Evolutionary conservation across 805 yeast species (phyloP), one percentile per base, ranked within the genome.

Genomic region (Cyberlindnera mississippiensis): DNA sequence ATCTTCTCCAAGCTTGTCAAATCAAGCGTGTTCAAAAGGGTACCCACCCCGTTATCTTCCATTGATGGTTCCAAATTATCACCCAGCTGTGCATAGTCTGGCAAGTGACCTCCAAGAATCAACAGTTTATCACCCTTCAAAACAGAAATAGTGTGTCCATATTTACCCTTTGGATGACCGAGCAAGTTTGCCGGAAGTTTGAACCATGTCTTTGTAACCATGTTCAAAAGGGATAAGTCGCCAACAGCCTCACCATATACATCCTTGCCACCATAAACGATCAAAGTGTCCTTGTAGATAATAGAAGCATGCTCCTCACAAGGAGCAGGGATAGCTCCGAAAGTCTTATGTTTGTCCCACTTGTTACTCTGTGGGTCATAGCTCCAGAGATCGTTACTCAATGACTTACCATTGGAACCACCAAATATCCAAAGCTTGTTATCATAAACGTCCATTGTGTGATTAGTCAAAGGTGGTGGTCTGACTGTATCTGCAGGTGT

Each of bases 261-360:
- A 47, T 84, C 80, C 57, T 89, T 86, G 38, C 99, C 99, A 30
- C 99, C 99, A 58, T 83, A 81, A 12, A 91, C 76, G 55, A 84
- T 85, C 75, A 93, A 72, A 38, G 82, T 71, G 55, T 88, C 90
- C 45, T 81, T 82, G 44, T 82, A 84, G 28, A 89, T 64, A 11
- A 91, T 75, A 12, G 96, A 80, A 4, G 96, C 78, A 62, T 93
- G 99, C 56, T 91, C 96, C 63, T 89, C 95, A 45, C 90, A 75
- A 0, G 97, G 91, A 3, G 85, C 82, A 2, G 96, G 97, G 11
- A 63, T 50, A 14, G 56, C 57, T 9, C 95, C 95, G n/a, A 76
- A 66, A 28, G 95, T 78, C 39, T 73, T 73, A 29, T 85, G 67
- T 47, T 75, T 76, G 18, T 78, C 67, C 97, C 98, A 93, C 31